phyloP scores from a whole-genome alignment of 768 basidiomycete species.

The Boletus bicolor region DNA sequence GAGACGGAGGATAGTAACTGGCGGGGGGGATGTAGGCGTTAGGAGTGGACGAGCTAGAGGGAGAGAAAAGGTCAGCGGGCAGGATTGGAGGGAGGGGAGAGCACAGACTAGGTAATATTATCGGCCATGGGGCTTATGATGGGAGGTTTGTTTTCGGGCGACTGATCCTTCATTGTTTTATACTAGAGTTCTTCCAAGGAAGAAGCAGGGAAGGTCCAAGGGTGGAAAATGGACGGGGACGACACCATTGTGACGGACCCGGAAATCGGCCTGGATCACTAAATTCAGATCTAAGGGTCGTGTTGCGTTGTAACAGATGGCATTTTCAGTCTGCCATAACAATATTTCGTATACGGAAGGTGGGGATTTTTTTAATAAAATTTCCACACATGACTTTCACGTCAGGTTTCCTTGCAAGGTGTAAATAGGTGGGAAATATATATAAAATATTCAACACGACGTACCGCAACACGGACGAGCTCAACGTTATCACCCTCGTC shows the following conservation, averaged over 20 bases:
- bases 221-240: constrained; percentile 39
- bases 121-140: constrained; percentile 47
- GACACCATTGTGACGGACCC: constrained; percentile 41
- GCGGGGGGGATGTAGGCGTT: constrained; percentile 41
- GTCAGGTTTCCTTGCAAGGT: constrained; percentile 25
- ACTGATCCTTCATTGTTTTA: constrained; percentile 49
- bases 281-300: constrained; percentile 75
- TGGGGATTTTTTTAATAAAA: constrained; percentile 44
- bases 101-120: constrained; percentile 53
- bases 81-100: constrained; percentile 4
- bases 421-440: constrained; percentile 22
- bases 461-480: background rate
- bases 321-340: constrained; percentile 39
- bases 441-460: constrained; percentile 7
- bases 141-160: constrained; percentile 37
- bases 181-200: constrained; percentile 35
- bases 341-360: constrained; percentile 40
- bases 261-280: constrained; percentile 49
- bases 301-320: constrained; percentile 47
- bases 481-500: background rate
- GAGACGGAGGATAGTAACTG: constrained; percentile 37
- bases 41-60: constrained; percentile 35
- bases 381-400: constrained; percentile 30
- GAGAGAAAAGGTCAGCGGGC: constrained; percentile 19
- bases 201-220: constrained; percentile 33